phyloP scores from a whole-genome alignment of 306 rosid genomes.

The Pterocarpus santalinus region DNA sequence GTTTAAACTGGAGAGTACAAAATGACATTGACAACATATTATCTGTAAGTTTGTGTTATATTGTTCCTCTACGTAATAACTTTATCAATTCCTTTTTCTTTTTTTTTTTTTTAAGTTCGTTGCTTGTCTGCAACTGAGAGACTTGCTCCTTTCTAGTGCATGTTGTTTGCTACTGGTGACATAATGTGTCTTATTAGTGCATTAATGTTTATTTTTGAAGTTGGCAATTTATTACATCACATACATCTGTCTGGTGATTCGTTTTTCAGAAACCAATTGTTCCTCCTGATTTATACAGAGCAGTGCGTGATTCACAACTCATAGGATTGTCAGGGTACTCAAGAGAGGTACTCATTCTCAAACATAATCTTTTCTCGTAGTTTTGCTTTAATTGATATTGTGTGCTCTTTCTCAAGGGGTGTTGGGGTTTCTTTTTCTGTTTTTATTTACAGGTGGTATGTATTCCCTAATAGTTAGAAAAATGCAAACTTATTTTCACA shows the following conservation, averaged over 20 bases:
- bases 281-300: slow-evolving; percentile 81
- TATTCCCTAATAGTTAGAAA: neutral
- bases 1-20: slow-evolving; percentile 93
- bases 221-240: slow-evolving; percentile 4
- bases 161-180: neutral
- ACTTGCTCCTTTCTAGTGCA: slow-evolving; percentile 8
- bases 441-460: neutral
- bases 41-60: slow-evolving; percentile 64
- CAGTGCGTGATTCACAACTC: slow-evolving; percentile 90
- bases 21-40: slow-evolving; percentile 85
- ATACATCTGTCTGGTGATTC: slow-evolving; percentile 32
- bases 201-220: slow-evolving; percentile 14
- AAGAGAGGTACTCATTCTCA: slow-evolving; percentile 76
- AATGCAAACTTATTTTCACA: neutral
- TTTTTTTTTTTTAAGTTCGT: slow-evolving; percentile 14
- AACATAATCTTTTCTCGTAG: slow-evolving; percentile 5
- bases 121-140: slow-evolving; percentile 18
- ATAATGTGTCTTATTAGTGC: slow-evolving; percentile 5
- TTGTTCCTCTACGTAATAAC: neutral
- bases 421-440: neutral
- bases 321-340: slow-evolving; percentile 92
- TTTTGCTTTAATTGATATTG: neutral
- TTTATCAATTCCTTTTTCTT: slow-evolving; percentile 12
- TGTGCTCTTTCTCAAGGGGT: neutral
- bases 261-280: slow-evolving; percentile 84